Base-by-base conservation (phyloP, 148 eudicot species). In the Rhododendron ovatum region DNA sequence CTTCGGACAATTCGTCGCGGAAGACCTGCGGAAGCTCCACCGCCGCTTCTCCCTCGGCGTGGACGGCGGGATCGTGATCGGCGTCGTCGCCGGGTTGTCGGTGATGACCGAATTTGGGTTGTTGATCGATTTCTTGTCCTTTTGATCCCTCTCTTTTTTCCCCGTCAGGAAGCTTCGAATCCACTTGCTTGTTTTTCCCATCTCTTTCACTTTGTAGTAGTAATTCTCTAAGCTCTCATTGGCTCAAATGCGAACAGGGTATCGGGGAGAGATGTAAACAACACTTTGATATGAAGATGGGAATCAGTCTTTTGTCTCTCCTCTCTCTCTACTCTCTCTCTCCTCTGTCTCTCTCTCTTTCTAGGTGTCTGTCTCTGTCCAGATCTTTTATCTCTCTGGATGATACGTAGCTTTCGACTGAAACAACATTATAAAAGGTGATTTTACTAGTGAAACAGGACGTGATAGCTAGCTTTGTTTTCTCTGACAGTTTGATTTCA, bases 181-280 rank as follows among this genome's bases (percentile, higher is more conserved):
- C 99, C 99, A 96, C 86, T 90, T 95, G 50, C 97, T 88, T 14
- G 98, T 90, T 73, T 93, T 96, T 51, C 99, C 99, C 99, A 96
- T 95, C 82, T 89, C 83, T 85, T 79, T 85, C 47, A 50, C 61
- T 30, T 67, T 59, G 57, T 37, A 3, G 30, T 4, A 63, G 3
- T 63, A 24, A 24, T 61, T 13, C 14, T 26, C 15, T 67, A 59
- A 82, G 45, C 39, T 17, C 47, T 20, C 59, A 39, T 28, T 79
- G 48, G 3, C 17, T 85, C 39, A 14, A 69, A 76, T 10, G 55
- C 2, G 45, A 41, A 74, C 37, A 71, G 61, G 33, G 51, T 20
- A 61, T 20, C n/a, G n/a, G 2, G 26, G 59, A n/a, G 73, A 53
- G 77, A 28, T 7, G 50, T 28, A 20, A 41, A 81, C 75, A 82